These are phyloP conservation scores for Xylariaceae sp. DNA, from an alignment of 2,329 filamentous ascomycete genomes.

Conservation along the genomic window DNA sequence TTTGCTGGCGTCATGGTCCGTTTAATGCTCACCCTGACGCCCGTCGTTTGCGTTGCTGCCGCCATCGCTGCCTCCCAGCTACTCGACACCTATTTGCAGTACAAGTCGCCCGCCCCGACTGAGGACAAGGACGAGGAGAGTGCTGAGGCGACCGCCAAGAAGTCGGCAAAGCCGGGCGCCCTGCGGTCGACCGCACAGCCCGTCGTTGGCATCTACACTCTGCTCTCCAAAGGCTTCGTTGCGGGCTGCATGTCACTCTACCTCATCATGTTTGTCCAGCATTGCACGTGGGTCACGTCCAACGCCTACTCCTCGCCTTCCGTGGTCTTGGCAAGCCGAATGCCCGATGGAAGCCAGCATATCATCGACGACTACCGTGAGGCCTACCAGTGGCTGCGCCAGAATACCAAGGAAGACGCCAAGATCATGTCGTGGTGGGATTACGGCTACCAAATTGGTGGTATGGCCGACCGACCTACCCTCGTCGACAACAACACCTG, in stretches of 20 bases:
- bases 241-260: constrained; percentile 71
- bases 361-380: constrained; percentile 99
- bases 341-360: constrained; percentile 93
- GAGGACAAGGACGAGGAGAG: constrained; percentile 41
- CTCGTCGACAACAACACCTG: constrained; percentile 99
- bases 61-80: constrained; percentile 85
- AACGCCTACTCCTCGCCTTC: constrained; percentile 98
- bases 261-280: constrained; percentile 86
- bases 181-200: constrained; percentile 71
- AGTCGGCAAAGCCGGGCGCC: constrained; percentile 47
- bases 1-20: constrained; percentile 99
- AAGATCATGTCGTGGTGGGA: constrained; percentile 99
- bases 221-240: constrained; percentile 74
- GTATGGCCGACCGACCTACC: constrained; percentile 96
- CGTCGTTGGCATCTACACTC: constrained; percentile 77
- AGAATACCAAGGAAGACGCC: constrained; percentile 90
- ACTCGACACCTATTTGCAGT: constrained; percentile 77
- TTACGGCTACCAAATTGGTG: constrained; percentile 98
- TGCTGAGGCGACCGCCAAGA: constrained; percentile 55
- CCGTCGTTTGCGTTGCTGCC: constrained; percentile 90
- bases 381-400: constrained; percentile 98
- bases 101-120: constrained; percentile 56
- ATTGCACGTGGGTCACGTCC: constrained; percentile 99
- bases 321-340: constrained; percentile 85
- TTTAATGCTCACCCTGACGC: constrained; percentile 95